Evolutionary conservation across 306 rosid genomes (phyloP), one percentile per base, ranked within the genome.

Genomic region (Gastrolobium bilobum): DNA sequence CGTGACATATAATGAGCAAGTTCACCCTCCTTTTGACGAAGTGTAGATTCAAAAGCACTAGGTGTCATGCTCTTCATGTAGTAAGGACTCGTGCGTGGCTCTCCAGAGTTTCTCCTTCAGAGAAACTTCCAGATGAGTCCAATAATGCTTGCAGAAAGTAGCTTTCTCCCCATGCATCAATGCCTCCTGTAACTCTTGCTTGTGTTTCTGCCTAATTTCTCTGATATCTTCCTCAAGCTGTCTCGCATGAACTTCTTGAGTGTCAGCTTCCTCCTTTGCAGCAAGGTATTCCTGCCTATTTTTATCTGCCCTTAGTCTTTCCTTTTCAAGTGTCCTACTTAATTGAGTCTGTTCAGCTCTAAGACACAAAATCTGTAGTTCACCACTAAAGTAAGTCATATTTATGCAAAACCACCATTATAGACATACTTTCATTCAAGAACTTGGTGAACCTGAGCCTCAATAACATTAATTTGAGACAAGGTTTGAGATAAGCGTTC

Each of bases 11-110:
- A 96, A 14, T 97, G 93, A 79, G 98, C 92, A 86, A 96, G 98
- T 88, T 96, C 99, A 40, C 99, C 99, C 89, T 93, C 99, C 89
- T 96, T 96, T 79, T 96, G 98, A 74, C 99, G 97, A 83, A 96
- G 93, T 50, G 98, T 92, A 68, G 98, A 91, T 90, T 90, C 99
- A 79, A 93, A 96, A 78, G 99, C 70, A 85, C 96, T 92, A 70
- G 96, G 87, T n/a, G 97, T 90, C 97, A 93, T 91, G 89, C 96
- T 96, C 87, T 90, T 96, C 91, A 96, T 86, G 82, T 91, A 91
- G 89, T 90, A 96, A n/a, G 96, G 94, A 76, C 89, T 88, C 94
- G 90, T 84, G 78, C 86, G 75, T 79, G 87, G 75, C 73, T 93
- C 97, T 77, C 91, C 96, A 31, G 81, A 79, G 83, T 82, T 87